Evolutionary conservation across 2,329 filamentous ascomycete species (phyloP).

Genomic region (Cercospora zeae-maydis): DNA sequence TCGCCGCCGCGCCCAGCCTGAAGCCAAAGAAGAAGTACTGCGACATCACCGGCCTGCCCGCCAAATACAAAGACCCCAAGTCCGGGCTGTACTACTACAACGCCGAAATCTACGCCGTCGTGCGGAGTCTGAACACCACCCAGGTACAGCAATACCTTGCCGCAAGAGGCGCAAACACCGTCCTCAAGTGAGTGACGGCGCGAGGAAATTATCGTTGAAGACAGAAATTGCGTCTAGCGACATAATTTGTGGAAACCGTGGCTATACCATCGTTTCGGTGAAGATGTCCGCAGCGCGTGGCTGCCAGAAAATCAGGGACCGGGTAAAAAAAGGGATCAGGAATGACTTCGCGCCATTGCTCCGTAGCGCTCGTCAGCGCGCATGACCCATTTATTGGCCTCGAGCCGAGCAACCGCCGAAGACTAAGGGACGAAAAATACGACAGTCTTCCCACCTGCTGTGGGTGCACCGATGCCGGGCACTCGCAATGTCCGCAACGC

Average conservation of each 20-base stretch:
- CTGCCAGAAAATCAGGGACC: slow-evolving; percentile 1
- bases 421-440: background rate
- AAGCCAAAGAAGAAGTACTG: slow-evolving; percentile 81
- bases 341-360: slow-evolving; percentile 11
- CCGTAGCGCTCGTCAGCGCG: slow-evolving; percentile 1
- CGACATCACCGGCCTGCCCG: slow-evolving; percentile 89
- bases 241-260: slow-evolving; percentile 4
- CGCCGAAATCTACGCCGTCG: slow-evolving; percentile 81
- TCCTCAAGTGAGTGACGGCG: slow-evolving; percentile 67
- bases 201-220: slow-evolving; percentile 3
- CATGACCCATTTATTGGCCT: slow-evolving; percentile 4
- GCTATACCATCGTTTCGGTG: slow-evolving; percentile 11
- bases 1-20: slow-evolving; percentile 87
- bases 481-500: slow-evolving; percentile 10
- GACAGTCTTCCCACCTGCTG: background rate
- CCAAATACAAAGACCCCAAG: slow-evolving; percentile 91
- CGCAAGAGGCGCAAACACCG: slow-evolving; percentile 83
- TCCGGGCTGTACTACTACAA: slow-evolving; percentile 90
- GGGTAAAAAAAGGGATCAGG: slow-evolving; percentile 7
- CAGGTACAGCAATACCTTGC: slow-evolving; percentile 85
- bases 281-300: background rate
- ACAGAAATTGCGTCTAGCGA: slow-evolving; percentile 7
- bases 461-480: slow-evolving; percentile 1
- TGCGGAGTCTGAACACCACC: slow-evolving; percentile 75
- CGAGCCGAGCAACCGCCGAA: slow-evolving; percentile 7